Evolutionary conservation across 441 rosid genomes (phyloP).

Genomic region (Erodium chrysanthum): DNA sequence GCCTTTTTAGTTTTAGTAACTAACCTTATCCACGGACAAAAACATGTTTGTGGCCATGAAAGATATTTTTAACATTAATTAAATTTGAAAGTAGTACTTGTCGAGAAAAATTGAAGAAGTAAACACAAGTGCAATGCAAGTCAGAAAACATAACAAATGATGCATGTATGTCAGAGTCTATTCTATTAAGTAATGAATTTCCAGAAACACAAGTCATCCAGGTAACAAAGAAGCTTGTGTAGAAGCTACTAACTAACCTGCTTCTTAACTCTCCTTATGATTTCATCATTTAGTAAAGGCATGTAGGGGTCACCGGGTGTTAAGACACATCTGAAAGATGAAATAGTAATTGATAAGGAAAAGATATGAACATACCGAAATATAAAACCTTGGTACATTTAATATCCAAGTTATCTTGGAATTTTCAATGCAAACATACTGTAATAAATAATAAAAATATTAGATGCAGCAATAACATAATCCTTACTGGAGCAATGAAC

Average conservation of each 20-base stretch:
- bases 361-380: neutral
- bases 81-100: neutral
- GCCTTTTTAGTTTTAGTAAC: too few species aligned
- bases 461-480: neutral
- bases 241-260: conserved; percentile 42
- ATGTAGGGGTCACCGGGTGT: conserved; percentile 96
- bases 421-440: neutral
- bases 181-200: neutral
- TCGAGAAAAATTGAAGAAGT: neutral
- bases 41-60: too few species aligned
- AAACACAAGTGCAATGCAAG: neutral
- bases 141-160: neutral
- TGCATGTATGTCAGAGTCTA: neutral
- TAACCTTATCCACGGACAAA: neutral
- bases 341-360: conserved; percentile 3
- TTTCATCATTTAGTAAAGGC: conserved; percentile 73
- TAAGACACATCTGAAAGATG: conserved; percentile 62
- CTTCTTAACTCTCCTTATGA: conserved; percentile 68
- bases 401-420: too few species aligned
- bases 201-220: neutral
- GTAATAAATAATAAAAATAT: neutral
- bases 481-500: conserved; percentile 89
- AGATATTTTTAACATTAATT: too few species aligned
- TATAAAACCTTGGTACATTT: too few species aligned
- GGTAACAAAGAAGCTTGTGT: neutral